A percentile compares a stretch with the other conserved stretches of the same genome.
phyloP scores from a whole-genome alignment of 2,329 filamentous ascomycete genomes.

The Alternaria sp. region DNA sequence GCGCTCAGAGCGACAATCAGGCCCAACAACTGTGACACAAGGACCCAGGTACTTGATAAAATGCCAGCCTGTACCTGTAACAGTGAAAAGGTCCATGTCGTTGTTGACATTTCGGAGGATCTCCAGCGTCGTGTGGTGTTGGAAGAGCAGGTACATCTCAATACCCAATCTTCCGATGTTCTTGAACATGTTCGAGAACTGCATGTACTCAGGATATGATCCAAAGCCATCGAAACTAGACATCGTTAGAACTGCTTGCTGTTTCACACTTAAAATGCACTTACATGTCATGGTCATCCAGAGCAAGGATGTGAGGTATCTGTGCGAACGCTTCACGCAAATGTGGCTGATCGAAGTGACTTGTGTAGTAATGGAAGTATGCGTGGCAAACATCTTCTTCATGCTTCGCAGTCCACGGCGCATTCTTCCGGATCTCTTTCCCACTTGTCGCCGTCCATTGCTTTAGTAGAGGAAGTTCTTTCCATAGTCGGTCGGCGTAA shows the following conservation, averaged over 20 bases:
- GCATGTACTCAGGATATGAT: constrained; percentile 98
- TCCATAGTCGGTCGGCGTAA: constrained; percentile 94
- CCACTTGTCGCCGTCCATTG: constrained; percentile 95
- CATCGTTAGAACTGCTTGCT: constrained; percentile 13
- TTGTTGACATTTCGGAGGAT: constrained; percentile 88
- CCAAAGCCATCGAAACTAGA: constrained; percentile 93
- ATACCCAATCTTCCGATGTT: constrained; percentile 95
- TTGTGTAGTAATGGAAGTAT: constrained; percentile 99
- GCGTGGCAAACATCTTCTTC: constrained; percentile 96
- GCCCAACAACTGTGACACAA: constrained; percentile 85
- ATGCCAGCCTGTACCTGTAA: constrained; percentile 98
- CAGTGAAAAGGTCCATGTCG: constrained; percentile 92
- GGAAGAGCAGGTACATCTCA: constrained; percentile 98
- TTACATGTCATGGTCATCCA: constrained; percentile 98
- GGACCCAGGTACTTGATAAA: constrained; percentile 97
- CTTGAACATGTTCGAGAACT: constrained; percentile 96
- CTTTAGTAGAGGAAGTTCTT: constrained; percentile 89
- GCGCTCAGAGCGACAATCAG: constrained; percentile 90
- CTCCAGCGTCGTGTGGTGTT: constrained; percentile 95
- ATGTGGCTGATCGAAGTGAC: constrained; percentile 96
- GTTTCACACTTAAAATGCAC: constrained; percentile 50
- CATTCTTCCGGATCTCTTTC: constrained; percentile 89
- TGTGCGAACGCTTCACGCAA: constrained; percentile 95
- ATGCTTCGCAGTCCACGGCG: constrained; percentile 90
- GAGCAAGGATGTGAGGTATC: constrained; percentile 90